Base-by-base conservation (phyloP, 345 rosid species). In the Salix arbutifolia region DNA sequence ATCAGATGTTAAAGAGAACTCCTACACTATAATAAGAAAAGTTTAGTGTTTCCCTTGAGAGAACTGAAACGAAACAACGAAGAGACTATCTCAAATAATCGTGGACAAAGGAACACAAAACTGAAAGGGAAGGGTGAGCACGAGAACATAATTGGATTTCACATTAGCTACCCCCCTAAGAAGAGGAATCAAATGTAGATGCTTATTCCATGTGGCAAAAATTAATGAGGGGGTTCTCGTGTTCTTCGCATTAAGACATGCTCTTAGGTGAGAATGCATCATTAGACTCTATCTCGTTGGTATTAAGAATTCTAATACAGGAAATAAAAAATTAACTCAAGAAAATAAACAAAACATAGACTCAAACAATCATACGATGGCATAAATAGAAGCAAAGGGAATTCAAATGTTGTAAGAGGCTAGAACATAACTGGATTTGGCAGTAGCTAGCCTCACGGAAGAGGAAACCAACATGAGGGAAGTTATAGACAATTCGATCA, bases 381-480 rank as follows among this genome's bases (percentile, higher is more conserved):
- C 26, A 50, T 18, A 74, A 74, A 9, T 11, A 38, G 21, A 26
- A 37, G 13, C 44, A 46, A 0, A 40, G 28, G n/a, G 68, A 40
- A 17, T 6, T 1, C 9, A 65, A 46, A 3, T 37, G 23, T 21
- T 46, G 40, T 21, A 52, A 23, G 18, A 38, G 38, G 37, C 14
- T 38, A 18, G 18, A 35, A 71, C 74, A 17, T 76, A 81, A 81
- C 87, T 78, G 82, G 76, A 84, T 81, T 48, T 84, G 83, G 65
- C 77, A 78, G 74, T 81, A 70, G 74, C 85, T 82, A 38, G 11
- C 62, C 71, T 82, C 84, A 10, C 31, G 83, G 71, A 38, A 82
- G 66, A 58, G 76, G 71, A 85, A 85, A 72, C 85, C 87, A 56
- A 80, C 81, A 74, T 82, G 85, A 72, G 87, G 87, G 65, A 85